Conservation (phyloP, 257 asterid species). For the Nicotiana obtusifolia region DNA sequence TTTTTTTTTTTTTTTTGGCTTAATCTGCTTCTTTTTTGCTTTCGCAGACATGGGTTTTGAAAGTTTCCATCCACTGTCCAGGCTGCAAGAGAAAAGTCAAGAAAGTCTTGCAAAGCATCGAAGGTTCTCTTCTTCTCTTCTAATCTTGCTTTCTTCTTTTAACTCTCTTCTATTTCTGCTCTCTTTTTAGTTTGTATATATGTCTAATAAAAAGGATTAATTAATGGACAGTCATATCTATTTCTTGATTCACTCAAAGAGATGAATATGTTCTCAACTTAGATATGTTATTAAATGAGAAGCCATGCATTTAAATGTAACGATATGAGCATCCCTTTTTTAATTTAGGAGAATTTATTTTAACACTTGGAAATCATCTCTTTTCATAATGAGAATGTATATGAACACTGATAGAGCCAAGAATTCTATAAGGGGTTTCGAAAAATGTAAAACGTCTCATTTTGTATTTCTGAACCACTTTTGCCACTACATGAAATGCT, state of each 20-base stretch:
- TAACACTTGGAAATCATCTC: too few relatives aligned
- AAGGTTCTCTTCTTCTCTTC: conserved; percentile 39
- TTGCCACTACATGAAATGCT: too few relatives aligned
- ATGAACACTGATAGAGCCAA: too few relatives aligned
- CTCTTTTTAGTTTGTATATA: neutral
- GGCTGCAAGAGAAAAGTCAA: conserved; percentile 81
- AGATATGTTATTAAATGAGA: too few relatives aligned
- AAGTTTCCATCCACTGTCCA: conserved; percentile 86
- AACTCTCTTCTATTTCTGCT: neutral
- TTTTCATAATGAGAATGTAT: neutral
- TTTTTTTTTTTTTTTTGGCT: neutral
- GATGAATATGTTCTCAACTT: neutral
- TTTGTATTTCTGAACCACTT: too few relatives aligned
- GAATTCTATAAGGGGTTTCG: too few relatives aligned
- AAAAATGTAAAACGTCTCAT: too few relatives aligned
- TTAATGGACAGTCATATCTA: neutral
- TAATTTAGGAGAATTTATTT: too few relatives aligned
- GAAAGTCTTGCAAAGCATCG: conserved; percentile 65
- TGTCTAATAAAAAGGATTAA: neutral
- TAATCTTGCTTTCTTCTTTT: too few relatives aligned
- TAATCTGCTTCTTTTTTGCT: neutral
- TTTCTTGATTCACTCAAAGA: neutral
- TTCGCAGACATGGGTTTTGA: conserved; percentile 67
- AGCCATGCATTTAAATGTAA: too few relatives aligned
- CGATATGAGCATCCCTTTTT: neutral